A percentile compares a stretch with the other conserved stretches of the same genome.
These are phyloP conservation scores for Exobasidium rhododendri DNA, from an alignment of 1,284 basidiomycete species.

Conservation along the genomic window DNA sequence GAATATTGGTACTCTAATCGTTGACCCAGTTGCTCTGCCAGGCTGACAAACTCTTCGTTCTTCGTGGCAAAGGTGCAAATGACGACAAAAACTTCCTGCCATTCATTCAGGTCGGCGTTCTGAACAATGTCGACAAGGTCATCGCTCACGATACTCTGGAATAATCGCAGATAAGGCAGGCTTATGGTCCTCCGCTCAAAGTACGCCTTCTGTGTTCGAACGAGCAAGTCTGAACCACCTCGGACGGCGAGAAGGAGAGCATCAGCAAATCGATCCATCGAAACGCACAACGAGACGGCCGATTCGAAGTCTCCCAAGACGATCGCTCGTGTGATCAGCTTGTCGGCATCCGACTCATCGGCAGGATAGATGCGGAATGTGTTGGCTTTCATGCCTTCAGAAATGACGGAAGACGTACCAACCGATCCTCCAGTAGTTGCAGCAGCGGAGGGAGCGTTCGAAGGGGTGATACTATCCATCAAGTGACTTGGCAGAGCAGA, in stretches of 20 bases:
- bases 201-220: constrained; percentile 86
- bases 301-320: constrained; percentile 91
- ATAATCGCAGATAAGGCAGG: constrained; percentile 84
- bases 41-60: constrained; percentile 74
- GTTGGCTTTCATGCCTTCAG: constrained; percentile 65
- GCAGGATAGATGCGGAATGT: constrained; percentile 87
- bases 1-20: constrained; percentile 77
- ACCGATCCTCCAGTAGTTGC: constrained; percentile 60
- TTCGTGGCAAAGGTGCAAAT: constrained; percentile 86
- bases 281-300: constrained; percentile 86
- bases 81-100: constrained; percentile 96
- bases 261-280: constrained; percentile 85
- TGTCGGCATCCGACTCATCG: constrained; percentile 83
- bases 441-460: constrained; percentile 28
- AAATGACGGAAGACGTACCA: constrained; percentile 69
- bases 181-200: constrained; percentile 76
- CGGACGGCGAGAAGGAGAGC: constrained; percentile 88
- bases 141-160: constrained; percentile 90
- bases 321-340: constrained; percentile 84
- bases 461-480: constrained; percentile 57
- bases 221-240: constrained; percentile 83
- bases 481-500: constrained; percentile 64
- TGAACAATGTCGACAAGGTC: constrained; percentile 90
- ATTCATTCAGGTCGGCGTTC: constrained; percentile 89
- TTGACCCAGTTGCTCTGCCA: constrained; percentile 88